Evolutionary conservation across 352 stramenopile species (phyloP).

Genomic region (Pelagophyceae sp.): DNA sequence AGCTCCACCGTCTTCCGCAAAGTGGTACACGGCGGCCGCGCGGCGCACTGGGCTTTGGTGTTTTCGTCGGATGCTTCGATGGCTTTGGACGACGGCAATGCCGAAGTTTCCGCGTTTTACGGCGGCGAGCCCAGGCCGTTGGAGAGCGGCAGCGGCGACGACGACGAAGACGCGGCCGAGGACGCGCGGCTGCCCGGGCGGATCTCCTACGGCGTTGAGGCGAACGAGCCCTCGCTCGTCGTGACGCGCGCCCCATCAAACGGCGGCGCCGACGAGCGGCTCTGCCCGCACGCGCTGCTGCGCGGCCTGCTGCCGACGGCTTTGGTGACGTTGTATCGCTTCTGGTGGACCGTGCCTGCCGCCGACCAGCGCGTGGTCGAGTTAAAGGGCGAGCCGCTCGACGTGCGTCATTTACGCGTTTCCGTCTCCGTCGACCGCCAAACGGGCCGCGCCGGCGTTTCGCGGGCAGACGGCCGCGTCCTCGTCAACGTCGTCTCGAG

Average conservation of each 20-base stretch:
- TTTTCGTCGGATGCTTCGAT: slow-evolving; percentile 74
- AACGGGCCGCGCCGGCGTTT: not conserved
- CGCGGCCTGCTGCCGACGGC: slow-evolving; percentile 83
- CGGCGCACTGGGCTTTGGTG: slow-evolving; percentile 74
- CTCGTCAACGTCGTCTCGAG: slow-evolving; percentile 77
- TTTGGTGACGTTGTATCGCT: slow-evolving; percentile 86
- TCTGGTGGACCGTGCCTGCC: slow-evolving; percentile 62
- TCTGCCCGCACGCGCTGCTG: slow-evolving; percentile 42
- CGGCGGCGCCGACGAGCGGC: not conserved
- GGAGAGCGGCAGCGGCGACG: slow-evolving; percentile 1
- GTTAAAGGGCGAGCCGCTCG: not conserved
- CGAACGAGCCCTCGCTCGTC: not conserved
- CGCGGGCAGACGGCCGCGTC: slow-evolving; percentile 45
- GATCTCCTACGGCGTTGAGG: not conserved
- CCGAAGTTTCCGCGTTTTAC: not conserved
- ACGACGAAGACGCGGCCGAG: slow-evolving; percentile 2
- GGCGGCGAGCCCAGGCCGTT: not conserved
- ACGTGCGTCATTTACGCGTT: too few relatives aligned
- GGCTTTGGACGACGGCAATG: slow-evolving; percentile 47
- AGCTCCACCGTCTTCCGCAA: slow-evolving; percentile 77
- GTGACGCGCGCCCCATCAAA: not conserved
- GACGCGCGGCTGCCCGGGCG: not conserved
- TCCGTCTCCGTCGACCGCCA: not conserved
- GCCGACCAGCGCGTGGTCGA: not conserved
- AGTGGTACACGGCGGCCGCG: slow-evolving; percentile 65